These are phyloP conservation scores for Fraxinus albicans DNA, from an alignment of 305 asterid genomes.

Conservation along the genomic window DNA sequence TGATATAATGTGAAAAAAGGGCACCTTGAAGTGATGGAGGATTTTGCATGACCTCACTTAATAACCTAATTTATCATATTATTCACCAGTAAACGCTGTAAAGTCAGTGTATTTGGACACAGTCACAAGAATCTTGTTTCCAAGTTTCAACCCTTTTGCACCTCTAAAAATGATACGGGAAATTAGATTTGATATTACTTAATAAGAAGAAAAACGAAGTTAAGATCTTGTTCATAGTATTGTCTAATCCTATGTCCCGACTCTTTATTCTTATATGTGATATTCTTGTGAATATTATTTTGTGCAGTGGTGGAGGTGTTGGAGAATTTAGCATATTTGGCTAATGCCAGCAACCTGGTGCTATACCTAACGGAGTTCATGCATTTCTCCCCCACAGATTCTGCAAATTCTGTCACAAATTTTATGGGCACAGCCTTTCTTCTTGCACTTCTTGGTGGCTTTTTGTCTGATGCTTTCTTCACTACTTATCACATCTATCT, in stretches of 20 bases:
- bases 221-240: background rate
- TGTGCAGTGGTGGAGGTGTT: conserved; percentile 67
- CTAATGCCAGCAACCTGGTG: conserved; percentile 90
- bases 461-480: conserved; percentile 82
- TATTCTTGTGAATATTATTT: background rate
- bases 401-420: conserved; percentile 85
- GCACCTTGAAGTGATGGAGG: background rate
- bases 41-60: background rate
- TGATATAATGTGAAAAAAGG: background rate
- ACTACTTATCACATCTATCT: conserved; percentile 65
- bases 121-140: background rate
- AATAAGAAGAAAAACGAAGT: background rate
- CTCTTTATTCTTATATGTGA: background rate
- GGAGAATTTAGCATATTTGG: conserved; percentile 93
- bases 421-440: conserved; percentile 96
- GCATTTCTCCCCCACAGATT: conserved; percentile 71
- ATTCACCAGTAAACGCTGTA: background rate
- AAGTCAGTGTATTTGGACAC: background rate
- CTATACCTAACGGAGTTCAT: conserved; percentile 59
- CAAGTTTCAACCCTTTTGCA: background rate
- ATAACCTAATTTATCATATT: background rate
- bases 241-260: background rate
- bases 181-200: background rate
- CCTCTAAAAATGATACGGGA: background rate
- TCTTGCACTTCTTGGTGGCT: conserved; percentile 89